Evolutionary conservation across 2,329 filamentous ascomycete genomes (phyloP), one percentile per base, ranked within the genome.

Genomic region (Coniella vitis): DNA sequence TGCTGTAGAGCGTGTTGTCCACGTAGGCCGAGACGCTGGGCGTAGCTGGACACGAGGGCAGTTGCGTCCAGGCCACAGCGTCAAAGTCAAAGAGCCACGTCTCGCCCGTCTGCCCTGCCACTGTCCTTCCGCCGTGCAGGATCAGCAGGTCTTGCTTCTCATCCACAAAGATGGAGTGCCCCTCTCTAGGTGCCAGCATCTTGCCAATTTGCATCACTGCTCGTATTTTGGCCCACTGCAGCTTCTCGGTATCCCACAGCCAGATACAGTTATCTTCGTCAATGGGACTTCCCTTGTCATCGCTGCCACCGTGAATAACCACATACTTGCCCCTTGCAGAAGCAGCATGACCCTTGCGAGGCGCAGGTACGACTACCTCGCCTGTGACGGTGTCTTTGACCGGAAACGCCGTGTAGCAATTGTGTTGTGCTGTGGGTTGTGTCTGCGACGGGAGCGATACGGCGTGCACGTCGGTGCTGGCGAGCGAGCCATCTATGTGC

Each of bases 61-160:
- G 64, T 32, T 69, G 66, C 2, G 66, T 69, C 76, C 76, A 81
- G 0, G 67, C 71, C 4, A 68, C 64, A 3, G 67, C 65, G 20
- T 63, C 62, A 36, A 75, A 65, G 49, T 77, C 69, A 55, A 77
- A 79, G 32, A 71, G 64, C 66, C 76, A 75, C 8, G 69, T 68
- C 53, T 79, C 76, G 8, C 63, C 66, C 8, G 63, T 55, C 10
- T 53, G 54, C 7, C 54, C 60, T 0, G 51, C 45, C 2, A 55
- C 55, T 7, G 61, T 60, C 5, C 57, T 61, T 3, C 77, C 77
- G 19, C 75, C 75, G 38, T 75, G 63, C 0, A 79, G 60, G 40
- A 80, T 65, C 7, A 81, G 59, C 3, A 76, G 73, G 38, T 74
- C 72, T 60, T 74, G 73, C 16, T 59, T 57, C 25, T 62, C 59